Evolutionary conservation across 2,329 filamentous ascomycete genomes (phyloP).

Genomic region (Metarhizium sp.): DNA sequence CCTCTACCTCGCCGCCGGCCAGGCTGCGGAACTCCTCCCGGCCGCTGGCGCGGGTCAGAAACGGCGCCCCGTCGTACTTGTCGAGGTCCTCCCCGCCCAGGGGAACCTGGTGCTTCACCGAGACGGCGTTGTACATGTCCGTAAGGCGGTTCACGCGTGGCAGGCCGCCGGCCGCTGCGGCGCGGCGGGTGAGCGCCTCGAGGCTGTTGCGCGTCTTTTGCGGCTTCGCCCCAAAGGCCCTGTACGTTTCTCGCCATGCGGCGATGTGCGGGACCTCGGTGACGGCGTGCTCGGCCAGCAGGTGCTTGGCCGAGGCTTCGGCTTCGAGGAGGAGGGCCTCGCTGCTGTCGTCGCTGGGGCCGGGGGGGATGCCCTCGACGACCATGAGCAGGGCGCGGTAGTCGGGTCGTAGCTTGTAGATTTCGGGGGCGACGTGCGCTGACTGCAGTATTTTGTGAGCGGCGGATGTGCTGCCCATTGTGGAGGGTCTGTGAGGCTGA

Average conservation of each 20-base stretch:
- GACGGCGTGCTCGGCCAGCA: not conserved
- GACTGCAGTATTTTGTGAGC: not conserved
- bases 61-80: constrained; percentile 11
- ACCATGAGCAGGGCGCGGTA: constrained; percentile 11
- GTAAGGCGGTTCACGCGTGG: no score
- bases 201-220: no score
- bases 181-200: no score
- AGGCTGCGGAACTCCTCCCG: constrained; percentile 1
- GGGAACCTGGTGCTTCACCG: no score
- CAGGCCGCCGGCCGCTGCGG: no score
- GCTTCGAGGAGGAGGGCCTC: constrained; percentile 10
- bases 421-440: constrained; percentile 7
- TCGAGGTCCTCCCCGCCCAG: no score
- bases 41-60: constrained; percentile 7
- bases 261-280: no score
- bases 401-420: constrained; percentile 11
- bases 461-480: no score
- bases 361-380: constrained; percentile 9
- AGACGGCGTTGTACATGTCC: no score
- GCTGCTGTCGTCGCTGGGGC: constrained; percentile 9
- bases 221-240: no score
- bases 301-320: constrained; percentile 11
- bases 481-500: no score
- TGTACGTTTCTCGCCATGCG: no score
- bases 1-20: not conserved